Evolutionary conservation across 805 yeast species (phyloP), one percentile per base, ranked within the genome.

Genomic region (Suhomyces emberorum): DNA sequence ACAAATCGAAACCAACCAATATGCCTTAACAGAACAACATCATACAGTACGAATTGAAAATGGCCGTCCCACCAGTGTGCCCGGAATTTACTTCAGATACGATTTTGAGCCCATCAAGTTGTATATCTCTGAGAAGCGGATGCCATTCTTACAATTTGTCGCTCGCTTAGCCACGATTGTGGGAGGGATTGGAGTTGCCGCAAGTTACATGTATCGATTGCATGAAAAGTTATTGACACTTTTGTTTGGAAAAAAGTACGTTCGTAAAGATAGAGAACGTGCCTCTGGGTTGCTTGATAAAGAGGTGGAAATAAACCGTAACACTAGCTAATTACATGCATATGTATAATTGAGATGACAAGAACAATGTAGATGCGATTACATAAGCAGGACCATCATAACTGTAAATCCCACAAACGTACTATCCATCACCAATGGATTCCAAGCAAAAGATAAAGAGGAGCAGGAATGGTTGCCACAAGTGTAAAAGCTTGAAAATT

Each of bases 51-150:
- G 35, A 5, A 28, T 43, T 4, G 29, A 34, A 8, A 26, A 41
- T 22, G 58, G 55, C 4, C 19, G 25, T 2, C 63, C 64, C 3
- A 33, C 28, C n/a, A 54, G 54, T 1, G 55, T 74, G 4, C 95
- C 97, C 3, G 97, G 96, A 0, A 79, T 91, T 17, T 84, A 75
- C 51, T 77, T 93, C 65, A 77, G 74, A 38, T 91, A 89, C 57
- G 88, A 88, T 47, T 88, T 93, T 55, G 98, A 93, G 51, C 91
- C 97, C 3, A 76, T 93, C 28, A 74, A 80, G 30, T 70, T 93
- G 48, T 60, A 76, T 3, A 71, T 88, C 15, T 70, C 69, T 17
- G 97, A 91, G 52, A 69, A 63, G 36, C 72, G 98, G 44, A 68
- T 91, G 27, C 72, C 91, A 3, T 91, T 91, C 55, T 55, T 79